Evolutionary conservation across 768 basidiomycete species (phyloP), one percentile per base, ranked within the genome.

Genomic region (Rhodotorula paludigena): DNA sequence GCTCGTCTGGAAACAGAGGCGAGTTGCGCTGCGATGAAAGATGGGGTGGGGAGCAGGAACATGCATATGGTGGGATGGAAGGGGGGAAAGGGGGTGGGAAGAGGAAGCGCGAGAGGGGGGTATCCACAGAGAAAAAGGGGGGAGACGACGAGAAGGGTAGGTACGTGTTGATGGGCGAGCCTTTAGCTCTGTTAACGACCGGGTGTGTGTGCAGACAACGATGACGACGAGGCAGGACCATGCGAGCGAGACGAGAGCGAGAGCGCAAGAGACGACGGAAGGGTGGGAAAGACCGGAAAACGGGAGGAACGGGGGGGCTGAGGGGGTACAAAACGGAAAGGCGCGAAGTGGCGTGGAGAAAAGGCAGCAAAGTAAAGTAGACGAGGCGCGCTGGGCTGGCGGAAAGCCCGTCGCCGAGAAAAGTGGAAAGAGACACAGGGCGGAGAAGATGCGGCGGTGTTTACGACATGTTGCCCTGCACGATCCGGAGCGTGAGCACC

Each of bases 171-270:
- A 33, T 62, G 36, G 47, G 47, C n/a, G 47, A 48, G 47, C 47
- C 47, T 48, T 48, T 28, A 48, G 47, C 47, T 15, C 47, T 48
- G 25, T 42, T 48, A 28, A 28, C n/a, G n/a, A n/a, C n/a, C 47
- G 45, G 47, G 28, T 48, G 47, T n/a, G n/a, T n/a, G n/a, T n/a
- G n/a, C n/a, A n/a, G n/a, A n/a, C 47, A 48, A 48, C 47, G n/a
- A 62, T 41, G 45, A 62, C 60, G 60, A 62, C 55, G 54, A 45
- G 55, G n/a, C n/a, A n/a, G n/a, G n/a, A n/a, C n/a, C n/a, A n/a
- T n/a, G n/a, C n/a, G n/a, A 57, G 39, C 7, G 39, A 28, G 30
- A 30, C n/a, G 56, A 15, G 41, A 16, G 20, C 25, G 25, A 21
- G 25, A 21, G 5, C 12, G 18, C 36, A 54, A 5, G 42, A 44